Percentiles rank a stretch among this genome's conserved stretches.
Evolutionary conservation across 2,329 filamentous ascomycete genomes (phyloP).

Genomic region (Mycosphaerella sp.): DNA sequence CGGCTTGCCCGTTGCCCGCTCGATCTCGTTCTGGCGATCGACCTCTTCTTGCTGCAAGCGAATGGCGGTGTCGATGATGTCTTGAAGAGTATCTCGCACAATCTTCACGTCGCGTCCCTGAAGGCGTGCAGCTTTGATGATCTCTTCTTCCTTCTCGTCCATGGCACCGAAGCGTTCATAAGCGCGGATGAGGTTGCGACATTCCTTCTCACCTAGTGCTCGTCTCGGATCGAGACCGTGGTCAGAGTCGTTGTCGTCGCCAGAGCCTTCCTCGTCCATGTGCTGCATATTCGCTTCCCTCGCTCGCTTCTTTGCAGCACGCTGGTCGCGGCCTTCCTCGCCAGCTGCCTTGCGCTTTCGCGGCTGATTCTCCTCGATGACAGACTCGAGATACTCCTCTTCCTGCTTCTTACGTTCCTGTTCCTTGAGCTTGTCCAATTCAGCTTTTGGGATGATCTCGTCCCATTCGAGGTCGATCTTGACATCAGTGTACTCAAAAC

Average conservation of each 20-base stretch:
- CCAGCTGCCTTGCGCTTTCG: conserved; percentile 61
- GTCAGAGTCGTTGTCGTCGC: conserved; percentile 37
- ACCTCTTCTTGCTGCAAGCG: conserved; percentile 68
- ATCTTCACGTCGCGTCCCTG: conserved; percentile 75
- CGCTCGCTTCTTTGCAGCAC: conserved; percentile 63
- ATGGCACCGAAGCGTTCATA: conserved; percentile 88
- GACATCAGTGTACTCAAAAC: conserved; percentile 91
- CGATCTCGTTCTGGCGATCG: conserved; percentile 55
- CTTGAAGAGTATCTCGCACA: conserved; percentile 66
- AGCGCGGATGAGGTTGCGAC: conserved; percentile 81
- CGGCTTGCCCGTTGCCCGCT: conserved; percentile 67
- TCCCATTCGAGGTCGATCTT: conserved; percentile 97
- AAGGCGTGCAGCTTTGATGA: conserved; percentile 80
- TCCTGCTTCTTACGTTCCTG: conserved; percentile 82
- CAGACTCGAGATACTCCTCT: conserved; percentile 72
- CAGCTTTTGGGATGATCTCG: conserved; percentile 92
- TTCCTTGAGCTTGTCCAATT: conserved; percentile 80
- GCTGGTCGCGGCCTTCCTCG: conserved; percentile 59
- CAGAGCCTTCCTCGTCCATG: conserved; percentile 51
- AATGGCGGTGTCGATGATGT: conserved; percentile 68
- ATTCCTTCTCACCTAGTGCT: conserved; percentile 88
- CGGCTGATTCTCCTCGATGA: conserved; percentile 79
- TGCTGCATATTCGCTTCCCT: conserved; percentile 56
- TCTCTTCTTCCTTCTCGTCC: conserved; percentile 79
- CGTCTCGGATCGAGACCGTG: conserved; percentile 71